These are phyloP conservation scores for Cryphonectria radicalis DNA, from an alignment of 2,329 filamentous ascomycete species.

Conservation along the genomic window DNA sequence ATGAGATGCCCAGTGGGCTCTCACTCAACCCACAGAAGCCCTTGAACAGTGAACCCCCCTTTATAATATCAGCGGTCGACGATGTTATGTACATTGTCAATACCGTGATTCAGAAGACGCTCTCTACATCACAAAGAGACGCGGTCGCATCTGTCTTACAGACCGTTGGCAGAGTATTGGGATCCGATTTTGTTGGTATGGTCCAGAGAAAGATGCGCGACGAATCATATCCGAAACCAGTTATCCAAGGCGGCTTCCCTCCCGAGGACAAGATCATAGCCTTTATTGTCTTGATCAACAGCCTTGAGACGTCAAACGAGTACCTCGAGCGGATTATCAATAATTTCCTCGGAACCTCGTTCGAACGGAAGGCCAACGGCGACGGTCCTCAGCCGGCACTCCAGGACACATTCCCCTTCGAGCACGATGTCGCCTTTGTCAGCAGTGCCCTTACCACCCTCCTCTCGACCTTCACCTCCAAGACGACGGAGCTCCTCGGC, in stretches of 20 bases:
- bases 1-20: constrained; percentile 82
- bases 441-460: constrained; percentile 70
- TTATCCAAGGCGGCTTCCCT: constrained; percentile 78
- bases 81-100: constrained; percentile 99
- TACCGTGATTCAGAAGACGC: constrained; percentile 81
- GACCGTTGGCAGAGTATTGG: constrained; percentile 77
- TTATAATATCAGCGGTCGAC: constrained; percentile 93
- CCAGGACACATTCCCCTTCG: constrained; percentile 76
- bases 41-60: constrained; percentile 78
- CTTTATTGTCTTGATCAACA: constrained; percentile 94
- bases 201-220: constrained; percentile 97
- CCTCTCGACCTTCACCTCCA: constrained; percentile 72
- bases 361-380: constrained; percentile 40
- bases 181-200: constrained; percentile 93
- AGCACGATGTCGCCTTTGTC: constrained; percentile 73
- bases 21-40: constrained; percentile 74
- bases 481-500: constrained; percentile 78
- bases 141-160: constrained; percentile 80
- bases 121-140: constrained; percentile 82
- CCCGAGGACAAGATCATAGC: constrained; percentile 86
- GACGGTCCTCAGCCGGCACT: constrained; percentile 50
- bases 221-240: constrained; percentile 84
- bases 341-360: constrained; percentile 59
- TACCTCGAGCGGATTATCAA: constrained; percentile 87
- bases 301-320: constrained; percentile 87